phyloP scores from a whole-genome alignment of 176 grass and related monocot genomes.

The Dactylis glomerata region DNA sequence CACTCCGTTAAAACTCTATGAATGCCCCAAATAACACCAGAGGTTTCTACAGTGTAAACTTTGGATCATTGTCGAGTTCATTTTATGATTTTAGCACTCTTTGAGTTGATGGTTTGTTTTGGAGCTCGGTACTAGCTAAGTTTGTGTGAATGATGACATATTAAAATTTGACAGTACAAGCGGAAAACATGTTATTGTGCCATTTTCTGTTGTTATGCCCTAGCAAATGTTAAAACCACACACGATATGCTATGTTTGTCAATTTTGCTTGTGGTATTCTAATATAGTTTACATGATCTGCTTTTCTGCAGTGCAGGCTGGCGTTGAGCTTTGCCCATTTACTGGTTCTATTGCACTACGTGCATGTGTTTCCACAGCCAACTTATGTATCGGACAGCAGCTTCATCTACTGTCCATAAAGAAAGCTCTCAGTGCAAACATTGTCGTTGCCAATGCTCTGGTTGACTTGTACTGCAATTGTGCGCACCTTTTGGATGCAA shows the following conservation, averaged over 20 bases:
- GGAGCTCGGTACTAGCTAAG: background rate
- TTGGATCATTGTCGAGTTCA: background rate
- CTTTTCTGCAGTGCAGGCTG: slow-evolving; percentile 46
- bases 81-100: slow-evolving; percentile 11
- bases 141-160: background rate
- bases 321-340: slow-evolving; percentile 47
- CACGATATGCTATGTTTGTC: background rate
- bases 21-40: no score
- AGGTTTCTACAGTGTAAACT: no score
- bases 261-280: background rate
- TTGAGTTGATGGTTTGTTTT: background rate
- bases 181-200: background rate
- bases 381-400: slow-evolving; percentile 38
- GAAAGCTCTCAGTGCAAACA: slow-evolving; percentile 33
- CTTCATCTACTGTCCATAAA: slow-evolving; percentile 44
- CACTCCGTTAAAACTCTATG: background rate
- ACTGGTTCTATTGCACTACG: slow-evolving; percentile 42
- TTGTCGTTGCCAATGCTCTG: slow-evolving; percentile 52
- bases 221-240: background rate
- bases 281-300: slow-evolving; percentile 7
- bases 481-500: slow-evolving; percentile 34
- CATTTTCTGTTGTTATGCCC: background rate
- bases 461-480: slow-evolving; percentile 53
- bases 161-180: background rate
- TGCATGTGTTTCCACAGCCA: slow-evolving; percentile 23